Evolutionary conservation across 192 early-diverging fungal species (phyloP).

Genomic region (Backusella australiensis): DNA sequence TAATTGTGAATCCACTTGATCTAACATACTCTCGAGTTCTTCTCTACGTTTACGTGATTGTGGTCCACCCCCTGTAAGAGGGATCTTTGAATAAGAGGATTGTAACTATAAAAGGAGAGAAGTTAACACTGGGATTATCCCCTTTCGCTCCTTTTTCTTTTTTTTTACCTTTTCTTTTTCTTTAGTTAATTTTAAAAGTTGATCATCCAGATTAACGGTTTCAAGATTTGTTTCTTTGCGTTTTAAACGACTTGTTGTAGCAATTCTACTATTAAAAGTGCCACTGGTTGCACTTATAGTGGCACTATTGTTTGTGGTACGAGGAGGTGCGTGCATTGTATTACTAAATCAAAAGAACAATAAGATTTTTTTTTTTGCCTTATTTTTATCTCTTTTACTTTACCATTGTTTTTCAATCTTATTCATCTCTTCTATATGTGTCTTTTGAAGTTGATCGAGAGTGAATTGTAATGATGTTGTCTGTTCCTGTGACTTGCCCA

Average conservation of each 20-base stretch:
- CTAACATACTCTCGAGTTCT: constrained; percentile 48
- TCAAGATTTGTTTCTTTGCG: constrained; percentile 9
- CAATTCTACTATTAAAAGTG: background rate
- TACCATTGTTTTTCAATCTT: constrained; percentile 4
- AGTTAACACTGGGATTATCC: background rate
- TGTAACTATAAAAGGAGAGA: constrained; percentile 34
- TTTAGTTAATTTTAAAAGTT: constrained; percentile 41
- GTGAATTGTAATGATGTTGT: constrained; percentile 12
- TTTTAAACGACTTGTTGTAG: background rate
- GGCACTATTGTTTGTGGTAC: background rate
- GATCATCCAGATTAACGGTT: constrained; percentile 35
- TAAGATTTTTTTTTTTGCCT: background rate
- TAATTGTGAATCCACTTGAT: constrained; percentile 46
- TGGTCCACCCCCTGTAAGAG: constrained; percentile 49
- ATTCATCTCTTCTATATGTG: background rate
- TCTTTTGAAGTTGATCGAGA: constrained; percentile 9
- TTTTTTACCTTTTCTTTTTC: constrained; percentile 37
- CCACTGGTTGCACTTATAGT: background rate
- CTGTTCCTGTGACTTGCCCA: constrained; percentile 11
- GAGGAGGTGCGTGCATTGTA: constrained; percentile 15
- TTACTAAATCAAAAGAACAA: background rate
- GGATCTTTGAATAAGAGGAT: constrained; percentile 49
- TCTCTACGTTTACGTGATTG: constrained; percentile 44
- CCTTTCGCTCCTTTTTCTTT: background rate
- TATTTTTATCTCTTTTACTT: background rate